Conservation (phyloP, 2,329 filamentous ascomycete species). For the Fusarium guadeloupense region DNA sequence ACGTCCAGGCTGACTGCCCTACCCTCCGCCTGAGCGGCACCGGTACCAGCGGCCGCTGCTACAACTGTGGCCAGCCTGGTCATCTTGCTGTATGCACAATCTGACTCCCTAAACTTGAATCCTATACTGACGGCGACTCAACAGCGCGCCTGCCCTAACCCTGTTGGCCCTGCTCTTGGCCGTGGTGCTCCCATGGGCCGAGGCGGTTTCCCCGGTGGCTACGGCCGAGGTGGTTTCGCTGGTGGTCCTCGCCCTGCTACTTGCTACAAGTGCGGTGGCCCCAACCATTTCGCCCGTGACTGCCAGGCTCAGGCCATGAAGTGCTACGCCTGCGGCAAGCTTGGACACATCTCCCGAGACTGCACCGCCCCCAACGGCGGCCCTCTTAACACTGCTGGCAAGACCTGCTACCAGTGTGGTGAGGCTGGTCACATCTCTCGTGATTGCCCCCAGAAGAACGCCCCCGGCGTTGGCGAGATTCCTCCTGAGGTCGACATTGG, state of each 20-base stretch:
- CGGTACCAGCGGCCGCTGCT: constrained; percentile 87
- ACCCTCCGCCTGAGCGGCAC: constrained; percentile 90
- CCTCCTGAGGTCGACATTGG: constrained; percentile 54
- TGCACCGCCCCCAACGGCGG: constrained; percentile 97
- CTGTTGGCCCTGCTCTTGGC: constrained; percentile 68
- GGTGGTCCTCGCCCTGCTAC: constrained; percentile 74
- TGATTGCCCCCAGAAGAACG: constrained; percentile 83
- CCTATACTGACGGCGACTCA: constrained; percentile 23
- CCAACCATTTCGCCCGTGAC: constrained; percentile 98
- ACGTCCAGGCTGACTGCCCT: constrained; percentile 98
- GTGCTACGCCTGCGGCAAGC: constrained; percentile 96
- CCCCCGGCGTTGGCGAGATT: constrained; percentile 57
- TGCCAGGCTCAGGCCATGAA: constrained; percentile 99
- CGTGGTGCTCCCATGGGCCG: constrained; percentile 75
- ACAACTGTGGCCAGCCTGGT: constrained; percentile 92
- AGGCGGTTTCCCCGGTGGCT: constrained; percentile 71
- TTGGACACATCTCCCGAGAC: constrained; percentile 91
- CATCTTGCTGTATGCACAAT: constrained; percentile 80
- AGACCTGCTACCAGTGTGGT: constrained; percentile 98
- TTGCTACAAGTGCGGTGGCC: constrained; percentile 81
- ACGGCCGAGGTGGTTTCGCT: constrained; percentile 78
- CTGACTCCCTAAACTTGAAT: neutral
- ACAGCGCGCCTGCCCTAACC: constrained; percentile 84
- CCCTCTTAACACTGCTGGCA: constrained; percentile 92
- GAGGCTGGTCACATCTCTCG: constrained; percentile 96